Evolutionary conservation across 306 rosid genomes (phyloP).

Genomic region (Elaeagnus macrophylla): DNA sequence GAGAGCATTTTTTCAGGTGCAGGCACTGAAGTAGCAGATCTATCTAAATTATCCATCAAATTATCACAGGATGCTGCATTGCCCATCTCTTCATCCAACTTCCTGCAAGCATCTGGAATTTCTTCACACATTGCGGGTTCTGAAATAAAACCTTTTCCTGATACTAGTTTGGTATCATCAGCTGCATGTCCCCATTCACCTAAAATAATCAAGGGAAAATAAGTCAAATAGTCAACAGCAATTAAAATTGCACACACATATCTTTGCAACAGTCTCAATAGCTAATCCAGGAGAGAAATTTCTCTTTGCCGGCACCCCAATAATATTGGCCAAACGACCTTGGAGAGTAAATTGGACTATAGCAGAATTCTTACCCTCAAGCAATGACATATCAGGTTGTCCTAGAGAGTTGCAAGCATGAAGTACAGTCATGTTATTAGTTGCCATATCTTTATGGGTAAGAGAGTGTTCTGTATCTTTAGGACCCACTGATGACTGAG

Average conservation of each 20-base stretch:
- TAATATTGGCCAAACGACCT: slow-evolving; percentile 5
- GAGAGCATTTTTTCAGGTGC: slow-evolving; percentile 81
- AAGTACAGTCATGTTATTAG: slow-evolving; percentile 35
- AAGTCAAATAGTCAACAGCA: neutral
- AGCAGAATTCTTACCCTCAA: slow-evolving; percentile 38
- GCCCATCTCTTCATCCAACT: slow-evolving; percentile 31
- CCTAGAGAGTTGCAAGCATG: slow-evolving; percentile 47
- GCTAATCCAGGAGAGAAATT: neutral
- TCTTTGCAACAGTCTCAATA: neutral
- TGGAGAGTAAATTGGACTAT: slow-evolving; percentile 6
- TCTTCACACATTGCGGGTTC: slow-evolving; percentile 32
- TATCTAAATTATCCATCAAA: slow-evolving; percentile 27
- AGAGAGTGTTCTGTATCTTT: slow-evolving; percentile 30
- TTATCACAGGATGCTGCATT: slow-evolving; percentile 26
- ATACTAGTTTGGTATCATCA: slow-evolving; percentile 21
- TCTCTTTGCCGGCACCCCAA: neutral
- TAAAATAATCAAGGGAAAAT: slow-evolving; percentile 9
- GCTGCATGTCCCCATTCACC: slow-evolving; percentile 33
- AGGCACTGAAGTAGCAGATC: slow-evolving; percentile 46
- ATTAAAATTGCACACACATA: neutral
- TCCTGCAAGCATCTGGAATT: slow-evolving; percentile 28
- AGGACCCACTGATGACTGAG: slow-evolving; percentile 31
- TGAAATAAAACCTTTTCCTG: slow-evolving; percentile 21
- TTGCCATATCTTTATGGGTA: slow-evolving; percentile 26
- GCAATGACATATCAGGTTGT: slow-evolving; percentile 28